A percentile compares a stretch with the other conserved stretches of the same genome.
Evolutionary conservation across 768 basidiomycete species (phyloP).

Genomic region (Zangia roseola): DNA sequence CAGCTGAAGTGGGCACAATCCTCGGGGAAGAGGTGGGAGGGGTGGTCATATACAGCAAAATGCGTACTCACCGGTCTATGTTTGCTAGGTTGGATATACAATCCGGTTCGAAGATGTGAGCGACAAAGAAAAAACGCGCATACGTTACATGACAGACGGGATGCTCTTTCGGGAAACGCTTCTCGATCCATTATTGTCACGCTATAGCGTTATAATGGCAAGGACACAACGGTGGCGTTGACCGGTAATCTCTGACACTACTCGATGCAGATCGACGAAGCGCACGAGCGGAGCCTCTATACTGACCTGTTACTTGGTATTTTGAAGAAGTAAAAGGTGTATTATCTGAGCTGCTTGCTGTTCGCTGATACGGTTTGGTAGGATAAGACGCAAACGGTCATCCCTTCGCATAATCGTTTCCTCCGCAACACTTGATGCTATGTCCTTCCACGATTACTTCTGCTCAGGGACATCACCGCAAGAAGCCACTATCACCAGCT

Average conservation of each 20-base stretch:
- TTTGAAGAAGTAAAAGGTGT: conserved; percentile 77
- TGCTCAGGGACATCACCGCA: conserved; percentile 56
- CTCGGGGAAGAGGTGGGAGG: conserved; percentile 79
- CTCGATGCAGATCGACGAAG: conserved; percentile 82
- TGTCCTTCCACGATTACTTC: conserved; percentile 88
- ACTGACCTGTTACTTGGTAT: conserved; percentile 91
- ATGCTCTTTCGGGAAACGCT: conserved; percentile 96
- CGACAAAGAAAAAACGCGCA: conserved; percentile 78
- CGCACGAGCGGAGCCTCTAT: conserved; percentile 94
- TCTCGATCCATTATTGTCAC: conserved; percentile 86
- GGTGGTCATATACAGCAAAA: not conserved
- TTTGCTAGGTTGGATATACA: conserved; percentile 85
- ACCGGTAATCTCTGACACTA: not conserved
- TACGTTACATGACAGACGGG: conserved; percentile 97
- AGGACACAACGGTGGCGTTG: conserved; percentile 14
- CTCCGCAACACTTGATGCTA: conserved; percentile 94
- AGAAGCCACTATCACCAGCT: conserved; percentile 80
- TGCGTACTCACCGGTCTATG: conserved; percentile 3
- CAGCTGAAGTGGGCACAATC: conserved; percentile 84
- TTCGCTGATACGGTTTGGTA: conserved; percentile 31
- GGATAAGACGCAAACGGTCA: conserved; percentile 89
- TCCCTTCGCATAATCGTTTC: conserved; percentile 90
- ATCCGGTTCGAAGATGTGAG: conserved; percentile 96
- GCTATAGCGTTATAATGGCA: conserved; percentile 96
- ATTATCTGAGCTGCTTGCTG: not conserved